A percentile compares a stretch with the other conserved stretches of the same genome.
Conservation (phyloP, 2,329 filamentous ascomycete genomes). For the Bipolaris oryzae region DNA sequence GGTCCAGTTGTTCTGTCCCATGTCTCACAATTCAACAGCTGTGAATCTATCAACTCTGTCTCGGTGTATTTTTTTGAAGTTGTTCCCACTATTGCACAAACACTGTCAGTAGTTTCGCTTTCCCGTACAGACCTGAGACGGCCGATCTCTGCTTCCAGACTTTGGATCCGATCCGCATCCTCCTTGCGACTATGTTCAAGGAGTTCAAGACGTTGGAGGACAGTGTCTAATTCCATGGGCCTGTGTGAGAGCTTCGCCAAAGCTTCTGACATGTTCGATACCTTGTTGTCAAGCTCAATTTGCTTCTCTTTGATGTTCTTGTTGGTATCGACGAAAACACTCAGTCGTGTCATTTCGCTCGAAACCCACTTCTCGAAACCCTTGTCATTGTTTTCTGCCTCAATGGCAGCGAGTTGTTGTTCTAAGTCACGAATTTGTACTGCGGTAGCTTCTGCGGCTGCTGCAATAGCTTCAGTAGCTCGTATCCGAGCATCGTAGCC, state of each 20-base stretch:
- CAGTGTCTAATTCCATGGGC: slow-evolving; percentile 1
- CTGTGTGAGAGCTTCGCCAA: slow-evolving; percentile 11
- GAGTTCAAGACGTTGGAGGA: slow-evolving; percentile 20
- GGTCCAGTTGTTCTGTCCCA: slow-evolving; percentile 11
- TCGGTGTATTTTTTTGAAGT: background rate
- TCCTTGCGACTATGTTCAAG: slow-evolving; percentile 18
- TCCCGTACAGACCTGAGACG: slow-evolving; percentile 5
- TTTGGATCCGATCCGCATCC: slow-evolving; percentile 13
- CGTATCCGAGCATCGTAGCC: slow-evolving; percentile 29
- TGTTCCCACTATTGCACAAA: background rate
- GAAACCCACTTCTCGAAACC: slow-evolving; percentile 28
- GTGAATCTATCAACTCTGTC: background rate
- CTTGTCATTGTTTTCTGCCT: slow-evolving; percentile 30
- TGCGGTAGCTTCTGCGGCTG: slow-evolving; percentile 23
- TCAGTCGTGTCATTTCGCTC: slow-evolving; percentile 20
- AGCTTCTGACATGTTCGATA: slow-evolving; percentile 18
- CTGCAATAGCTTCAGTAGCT: slow-evolving; percentile 25
- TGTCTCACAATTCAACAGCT: background rate
- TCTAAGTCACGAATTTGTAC: slow-evolving; percentile 23
- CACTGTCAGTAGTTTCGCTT: background rate
- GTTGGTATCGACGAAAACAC: slow-evolving; percentile 22
- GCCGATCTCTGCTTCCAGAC: slow-evolving; percentile 16
- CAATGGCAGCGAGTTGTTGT: slow-evolving; percentile 30
- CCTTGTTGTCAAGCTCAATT: slow-evolving; percentile 18
- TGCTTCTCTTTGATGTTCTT: slow-evolving; percentile 27